Base-by-base conservation (phyloP, 257 asterid species). In the Anisodus acutangulus region DNA sequence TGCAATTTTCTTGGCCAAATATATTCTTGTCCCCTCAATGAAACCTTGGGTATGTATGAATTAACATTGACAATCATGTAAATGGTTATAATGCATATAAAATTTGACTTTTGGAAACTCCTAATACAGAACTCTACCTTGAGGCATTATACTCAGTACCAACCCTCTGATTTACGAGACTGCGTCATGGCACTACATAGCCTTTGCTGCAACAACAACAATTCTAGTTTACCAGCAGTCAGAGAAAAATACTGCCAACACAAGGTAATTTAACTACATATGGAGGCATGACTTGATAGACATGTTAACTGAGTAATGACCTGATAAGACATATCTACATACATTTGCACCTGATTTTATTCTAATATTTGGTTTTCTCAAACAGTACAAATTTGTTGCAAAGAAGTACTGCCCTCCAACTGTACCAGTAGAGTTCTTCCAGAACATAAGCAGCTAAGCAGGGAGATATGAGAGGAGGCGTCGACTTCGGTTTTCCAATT, bases 381-480 rank as follows among this genome's bases (percentile, higher is more conserved):
- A 85, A 55, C 98, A 97, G 99, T 95, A 97, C 86, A 97, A 97
- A 88, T 97, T 97, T 85, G 99, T 90, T 10, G 99, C 99, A n/a
- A 97, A 95, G 97, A 97, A 97, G 90, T 86, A 88, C 84, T 93
- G 97, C 85, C 99, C 98, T 83, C 88, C 93, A 47, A 83, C 94
- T 6, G 88, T 96, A 86, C 98, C 98, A 45, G 87, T 85, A 17
- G 98, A 96, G 83, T 92, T 84, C 87, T 96, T 96, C 89, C 87
- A 91, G 86, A 88, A 93, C 79, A 60, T 45, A 5, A 87, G 88
- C 90, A 87, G 90, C 91, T 93, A 87, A 84, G 17, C 85, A 63
- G 47, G 35, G 43, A 3, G 41, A 72, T 47, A 13, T 10, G 41
- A 26, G 63, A 51, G 59, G 64, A 53, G 49, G 81, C 49, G 26